Percentiles rank a stretch among this genome's conserved stretches.
These are phyloP conservation scores for Paecilomyces fulvus DNA, from an alignment of 2,329 filamentous ascomycete species.

Conservation along the genomic window DNA sequence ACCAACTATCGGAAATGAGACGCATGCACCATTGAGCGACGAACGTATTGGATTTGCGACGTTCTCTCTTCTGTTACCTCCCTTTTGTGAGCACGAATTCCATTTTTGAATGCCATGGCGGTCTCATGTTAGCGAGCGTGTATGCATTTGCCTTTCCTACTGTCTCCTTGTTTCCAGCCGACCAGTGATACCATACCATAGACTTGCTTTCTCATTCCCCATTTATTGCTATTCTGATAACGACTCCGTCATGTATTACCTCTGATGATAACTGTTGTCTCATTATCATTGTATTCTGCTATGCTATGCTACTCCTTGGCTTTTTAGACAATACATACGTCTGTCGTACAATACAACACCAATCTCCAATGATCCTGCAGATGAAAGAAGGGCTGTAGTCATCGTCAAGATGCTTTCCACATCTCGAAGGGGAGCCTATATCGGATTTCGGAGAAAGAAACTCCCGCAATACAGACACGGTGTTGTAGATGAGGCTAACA, in stretches of 20 bases:
- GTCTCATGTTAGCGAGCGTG: not conserved
- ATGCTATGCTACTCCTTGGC: not conserved
- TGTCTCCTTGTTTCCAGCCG: not conserved
- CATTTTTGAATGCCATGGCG: not conserved
- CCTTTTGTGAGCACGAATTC: not conserved
- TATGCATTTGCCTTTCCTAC: not conserved
- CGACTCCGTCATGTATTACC: not conserved
- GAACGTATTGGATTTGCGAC: not conserved
- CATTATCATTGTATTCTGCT: not conserved
- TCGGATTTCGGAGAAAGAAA: not conserved
- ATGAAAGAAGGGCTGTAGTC: too few species aligned
- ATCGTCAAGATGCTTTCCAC: too few species aligned
- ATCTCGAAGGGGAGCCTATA: too few species aligned
- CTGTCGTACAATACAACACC: not conserved
- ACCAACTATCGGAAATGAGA: not conserved
- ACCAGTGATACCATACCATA: not conserved
- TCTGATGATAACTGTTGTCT: not conserved
- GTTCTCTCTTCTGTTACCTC: not conserved
- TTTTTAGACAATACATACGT: not conserved
- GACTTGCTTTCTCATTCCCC: not conserved
- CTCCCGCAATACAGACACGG: not conserved
- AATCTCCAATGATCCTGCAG: not conserved
- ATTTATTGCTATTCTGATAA: not conserved
- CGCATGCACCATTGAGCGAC: not conserved
- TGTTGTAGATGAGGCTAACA: not conserved